A percentile compares a stretch with the other conserved stretches of the same genome.
Evolutionary conservation across 208 protist species (phyloP).

Genomic region (Leishmania gerbilli): DNA sequence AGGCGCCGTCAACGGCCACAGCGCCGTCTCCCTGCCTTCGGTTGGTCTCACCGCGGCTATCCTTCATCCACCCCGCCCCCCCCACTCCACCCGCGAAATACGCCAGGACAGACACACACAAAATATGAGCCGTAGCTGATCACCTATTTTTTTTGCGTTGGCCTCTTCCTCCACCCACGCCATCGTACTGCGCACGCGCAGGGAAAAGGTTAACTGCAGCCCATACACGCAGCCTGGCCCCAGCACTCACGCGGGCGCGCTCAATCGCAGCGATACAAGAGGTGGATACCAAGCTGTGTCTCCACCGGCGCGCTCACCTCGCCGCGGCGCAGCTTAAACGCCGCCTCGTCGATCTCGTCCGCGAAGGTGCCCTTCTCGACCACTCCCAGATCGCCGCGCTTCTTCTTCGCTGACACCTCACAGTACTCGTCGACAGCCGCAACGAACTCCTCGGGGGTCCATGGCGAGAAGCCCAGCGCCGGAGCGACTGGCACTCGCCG

Average conservation of each 20-base stretch:
- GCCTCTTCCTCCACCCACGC: not conserved
- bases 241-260: not conserved
- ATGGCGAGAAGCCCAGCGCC: slow-evolving; percentile 33
- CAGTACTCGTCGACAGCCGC: slow-evolving; percentile 63
- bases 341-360: slow-evolving; percentile 69
- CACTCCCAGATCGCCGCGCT: slow-evolving; percentile 75
- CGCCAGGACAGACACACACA: not conserved
- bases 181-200: not conserved
- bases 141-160: not conserved
- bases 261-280: slow-evolving; percentile 78
- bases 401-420: slow-evolving; percentile 62
- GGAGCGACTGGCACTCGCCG: slow-evolving; percentile 10
- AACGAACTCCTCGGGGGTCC: slow-evolving; percentile 76
- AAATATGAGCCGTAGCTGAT: not conserved
- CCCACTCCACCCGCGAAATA: not conserved
- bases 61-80: not conserved
- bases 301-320: slow-evolving; percentile 80
- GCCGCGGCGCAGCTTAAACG: slow-evolving; percentile 56
- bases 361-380: slow-evolving; percentile 72
- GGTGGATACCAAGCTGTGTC: slow-evolving; percentile 78
- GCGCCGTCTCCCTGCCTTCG: not conserved
- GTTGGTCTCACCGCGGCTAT: not conserved
- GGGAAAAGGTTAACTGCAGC: not conserved
- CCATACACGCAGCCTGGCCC: not conserved
- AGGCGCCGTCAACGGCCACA: not conserved